phyloP scores from a whole-genome alignment of 106 monocot genomes.

The Acorus calamus region DNA sequence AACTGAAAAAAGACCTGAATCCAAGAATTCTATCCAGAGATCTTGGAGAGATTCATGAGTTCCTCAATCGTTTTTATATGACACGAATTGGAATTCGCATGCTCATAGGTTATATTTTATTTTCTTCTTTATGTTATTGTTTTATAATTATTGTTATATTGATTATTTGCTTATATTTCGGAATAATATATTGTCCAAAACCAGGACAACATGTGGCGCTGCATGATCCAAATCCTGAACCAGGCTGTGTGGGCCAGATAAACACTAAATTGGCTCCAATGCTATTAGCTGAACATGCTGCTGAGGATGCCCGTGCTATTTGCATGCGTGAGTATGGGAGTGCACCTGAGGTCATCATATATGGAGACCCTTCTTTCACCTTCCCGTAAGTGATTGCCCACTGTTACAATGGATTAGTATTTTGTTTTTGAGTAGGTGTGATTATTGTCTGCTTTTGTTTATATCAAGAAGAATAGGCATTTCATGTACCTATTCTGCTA shows the following conservation, averaged over 20 bases:
- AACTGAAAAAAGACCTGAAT: conserved; percentile 18
- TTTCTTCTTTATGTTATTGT: neutral
- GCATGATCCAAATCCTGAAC: conserved; percentile 79
- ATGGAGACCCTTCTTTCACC: conserved; percentile 83
- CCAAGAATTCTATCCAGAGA: conserved; percentile 1
- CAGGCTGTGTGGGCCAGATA: conserved; percentile 77
- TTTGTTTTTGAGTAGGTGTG: no score
- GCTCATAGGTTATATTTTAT: conserved; percentile 52
- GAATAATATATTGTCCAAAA: conserved; percentile 5
- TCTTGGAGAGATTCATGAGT: conserved; percentile 19
- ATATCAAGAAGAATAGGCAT: no score
- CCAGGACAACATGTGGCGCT: conserved; percentile 94
- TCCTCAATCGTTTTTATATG: conserved; percentile 30
- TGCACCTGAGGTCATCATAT: conserved; percentile 82
- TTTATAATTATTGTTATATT: neutral
- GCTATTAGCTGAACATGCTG: conserved; percentile 52
- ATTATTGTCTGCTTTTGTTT: no score
- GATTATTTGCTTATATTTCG: no score
- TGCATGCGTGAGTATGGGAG: conserved; percentile 76
- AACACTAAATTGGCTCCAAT: conserved; percentile 81
- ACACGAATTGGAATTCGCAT: conserved; percentile 86
- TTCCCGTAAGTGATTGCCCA: conserved; percentile 63
- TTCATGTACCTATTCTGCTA: no score
- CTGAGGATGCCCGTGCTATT: conserved; percentile 83
- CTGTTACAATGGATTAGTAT: no score